Conservation (phyloP, 805 yeast species). For the Candida jianshihensis region DNA sequence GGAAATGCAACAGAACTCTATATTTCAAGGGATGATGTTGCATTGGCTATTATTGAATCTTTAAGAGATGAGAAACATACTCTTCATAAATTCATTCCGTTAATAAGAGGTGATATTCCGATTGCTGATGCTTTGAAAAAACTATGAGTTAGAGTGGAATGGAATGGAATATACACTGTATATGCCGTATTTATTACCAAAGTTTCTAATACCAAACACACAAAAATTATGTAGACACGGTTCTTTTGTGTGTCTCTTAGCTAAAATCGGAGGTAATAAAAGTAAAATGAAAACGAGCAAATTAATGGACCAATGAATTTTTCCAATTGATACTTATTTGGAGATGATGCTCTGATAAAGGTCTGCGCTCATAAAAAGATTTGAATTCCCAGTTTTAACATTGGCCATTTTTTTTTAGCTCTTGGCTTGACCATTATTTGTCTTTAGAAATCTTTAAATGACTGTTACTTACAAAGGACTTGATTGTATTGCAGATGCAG, state of each 20-base stretch:
- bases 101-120: constrained; percentile 34
- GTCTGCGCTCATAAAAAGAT: too few relatives aligned
- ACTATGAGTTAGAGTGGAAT: neutral
- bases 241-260: too few relatives aligned
- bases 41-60: constrained; percentile 33
- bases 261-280: too few relatives aligned
- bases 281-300: too few relatives aligned
- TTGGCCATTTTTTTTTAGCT: too few relatives aligned
- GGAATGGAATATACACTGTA: neutral
- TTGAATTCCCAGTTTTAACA: too few relatives aligned
- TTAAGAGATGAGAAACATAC: constrained; percentile 33
- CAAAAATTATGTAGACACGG: too few relatives aligned
- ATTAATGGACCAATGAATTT: too few relatives aligned
- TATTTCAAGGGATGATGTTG: constrained; percentile 50
- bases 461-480: neutral
- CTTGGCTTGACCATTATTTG: neutral
- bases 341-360: too few relatives aligned
- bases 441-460: neutral
- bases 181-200: neutral
- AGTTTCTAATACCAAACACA: neutral
- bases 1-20: constrained; percentile 19
- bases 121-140: constrained; percentile 13
- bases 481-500: neutral
- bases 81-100: constrained; percentile 35
- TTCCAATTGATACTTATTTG: too few relatives aligned